phyloP scores from a whole-genome alignment of 805 yeast species.

The Candida broadrunensis region DNA sequence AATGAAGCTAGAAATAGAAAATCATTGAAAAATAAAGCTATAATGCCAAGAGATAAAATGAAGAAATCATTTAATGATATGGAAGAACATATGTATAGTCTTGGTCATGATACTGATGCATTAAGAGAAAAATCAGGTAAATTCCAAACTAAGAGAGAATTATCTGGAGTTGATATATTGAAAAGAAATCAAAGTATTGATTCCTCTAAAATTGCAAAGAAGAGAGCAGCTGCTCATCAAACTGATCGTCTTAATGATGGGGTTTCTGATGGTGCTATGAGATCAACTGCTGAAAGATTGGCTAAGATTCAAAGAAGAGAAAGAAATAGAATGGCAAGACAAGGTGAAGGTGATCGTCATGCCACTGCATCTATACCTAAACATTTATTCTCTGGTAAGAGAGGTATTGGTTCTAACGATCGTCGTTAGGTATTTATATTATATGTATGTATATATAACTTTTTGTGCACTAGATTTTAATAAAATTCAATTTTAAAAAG shows the following conservation, averaged over 20 bases:
- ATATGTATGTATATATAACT: not conserved
- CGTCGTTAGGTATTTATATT: slow-evolving; percentile 54
- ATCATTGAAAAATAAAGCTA: slow-evolving; percentile 78
- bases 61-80: slow-evolving; percentile 71
- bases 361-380: slow-evolving; percentile 81
- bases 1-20: slow-evolving; percentile 84
- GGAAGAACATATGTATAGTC: slow-evolving; percentile 84
- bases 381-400: slow-evolving; percentile 94
- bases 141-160: slow-evolving; percentile 27
- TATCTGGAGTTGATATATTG: slow-evolving; percentile 79
- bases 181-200: slow-evolving; percentile 49
- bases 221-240: slow-evolving; percentile 54
- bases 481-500: not conserved
- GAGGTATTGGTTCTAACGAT: slow-evolving; percentile 92
- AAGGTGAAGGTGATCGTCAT: slow-evolving; percentile 96
- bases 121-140: slow-evolving; percentile 48
- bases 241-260: slow-evolving; percentile 84
- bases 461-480: slow-evolving; percentile 5
- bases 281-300: slow-evolving; percentile 83
- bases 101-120: slow-evolving; percentile 82
- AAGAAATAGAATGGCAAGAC: slow-evolving; percentile 87
- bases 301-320: slow-evolving; percentile 89
- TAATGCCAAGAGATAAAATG: slow-evolving; percentile 87
- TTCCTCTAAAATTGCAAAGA: slow-evolving; percentile 41
- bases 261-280: slow-evolving; percentile 73